phyloP scores from a whole-genome alignment of 2,329 filamentous ascomycete species.

The Sporothrix pseudoabietina region DNA sequence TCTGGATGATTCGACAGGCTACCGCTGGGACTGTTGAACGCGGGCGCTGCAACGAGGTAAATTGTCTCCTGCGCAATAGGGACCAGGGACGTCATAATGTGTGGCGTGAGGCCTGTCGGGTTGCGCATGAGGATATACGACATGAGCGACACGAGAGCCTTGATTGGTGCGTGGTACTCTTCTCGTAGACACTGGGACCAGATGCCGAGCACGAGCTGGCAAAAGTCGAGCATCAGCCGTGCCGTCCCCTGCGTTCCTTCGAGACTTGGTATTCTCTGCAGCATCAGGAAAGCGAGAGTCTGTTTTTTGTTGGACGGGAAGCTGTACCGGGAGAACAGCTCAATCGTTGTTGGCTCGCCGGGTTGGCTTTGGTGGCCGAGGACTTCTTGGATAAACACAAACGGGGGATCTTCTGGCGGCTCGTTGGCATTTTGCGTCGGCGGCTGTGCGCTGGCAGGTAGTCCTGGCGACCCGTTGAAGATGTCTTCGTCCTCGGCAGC shows the following conservation, averaged over 20 bases:
- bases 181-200: constrained; percentile 71
- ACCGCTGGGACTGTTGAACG: constrained; percentile 54
- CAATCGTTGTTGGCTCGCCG: constrained; percentile 64
- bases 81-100: constrained; percentile 60
- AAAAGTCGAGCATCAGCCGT: constrained; percentile 65
- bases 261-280: constrained; percentile 65
- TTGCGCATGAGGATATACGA: constrained; percentile 65
- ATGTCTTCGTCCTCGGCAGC: constrained; percentile 29
- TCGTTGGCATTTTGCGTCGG: neutral
- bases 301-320: constrained; percentile 67
- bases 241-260: constrained; percentile 52
- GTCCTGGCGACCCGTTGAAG: neutral
- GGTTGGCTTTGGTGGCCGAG: constrained; percentile 62
- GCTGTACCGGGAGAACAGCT: constrained; percentile 64
- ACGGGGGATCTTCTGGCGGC: constrained; percentile 40
- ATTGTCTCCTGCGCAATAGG: constrained; percentile 62
- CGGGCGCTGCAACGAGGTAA: constrained; percentile 59
- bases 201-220: constrained; percentile 63
- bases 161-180: constrained; percentile 63
- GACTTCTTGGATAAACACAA: constrained; percentile 62
- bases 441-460: neutral
- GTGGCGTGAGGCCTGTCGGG: constrained; percentile 59
- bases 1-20: constrained; percentile 50
- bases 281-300: constrained; percentile 67
- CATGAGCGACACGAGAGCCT: constrained; percentile 65